Conservation (phyloP, 2,329 filamentous ascomycete genomes). For the Parascedosporium putredinis region DNA sequence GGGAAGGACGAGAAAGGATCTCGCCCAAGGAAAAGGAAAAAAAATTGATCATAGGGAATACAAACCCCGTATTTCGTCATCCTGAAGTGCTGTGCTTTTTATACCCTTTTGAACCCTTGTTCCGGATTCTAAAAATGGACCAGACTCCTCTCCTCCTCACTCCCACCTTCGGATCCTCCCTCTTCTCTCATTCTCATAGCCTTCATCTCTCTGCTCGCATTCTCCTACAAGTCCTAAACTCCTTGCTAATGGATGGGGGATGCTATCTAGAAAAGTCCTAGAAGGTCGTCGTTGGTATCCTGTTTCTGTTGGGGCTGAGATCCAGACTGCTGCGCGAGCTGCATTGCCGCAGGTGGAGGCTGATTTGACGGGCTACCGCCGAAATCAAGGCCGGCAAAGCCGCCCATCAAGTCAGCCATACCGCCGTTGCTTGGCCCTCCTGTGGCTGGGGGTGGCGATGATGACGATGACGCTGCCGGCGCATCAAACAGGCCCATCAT, state of each 20-base stretch:
- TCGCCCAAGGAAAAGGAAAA: neutral
- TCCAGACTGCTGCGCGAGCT: conserved; percentile 33
- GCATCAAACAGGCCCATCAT: conserved; percentile 64
- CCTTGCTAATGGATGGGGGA: no score
- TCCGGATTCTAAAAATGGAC: conserved; percentile 1
- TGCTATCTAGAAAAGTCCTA: conserved; percentile 27
- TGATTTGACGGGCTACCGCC: conserved; percentile 44
- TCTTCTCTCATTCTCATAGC: neutral
- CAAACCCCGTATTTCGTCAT: neutral
- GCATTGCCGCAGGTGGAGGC: conserved; percentile 53
- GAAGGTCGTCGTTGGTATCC: conserved; percentile 52
- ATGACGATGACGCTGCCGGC: conserved; percentile 35
- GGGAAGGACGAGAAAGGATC: neutral
- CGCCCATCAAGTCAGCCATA: conserved; percentile 82
- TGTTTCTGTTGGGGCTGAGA: conserved; percentile 23
- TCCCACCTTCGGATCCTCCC: neutral
- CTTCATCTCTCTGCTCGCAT: no score
- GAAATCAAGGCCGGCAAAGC: conserved; percentile 74
- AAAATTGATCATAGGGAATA: no score
- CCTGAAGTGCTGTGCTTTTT: neutral
- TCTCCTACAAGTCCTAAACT: no score
- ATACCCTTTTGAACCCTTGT: neutral
- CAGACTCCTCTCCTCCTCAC: neutral
- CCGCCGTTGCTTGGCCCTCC: conserved; percentile 36
- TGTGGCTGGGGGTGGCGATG: conserved; percentile 21